Evolutionary conservation across 768 basidiomycete species (phyloP).

Genomic region (Plicaturopsis crispa): DNA sequence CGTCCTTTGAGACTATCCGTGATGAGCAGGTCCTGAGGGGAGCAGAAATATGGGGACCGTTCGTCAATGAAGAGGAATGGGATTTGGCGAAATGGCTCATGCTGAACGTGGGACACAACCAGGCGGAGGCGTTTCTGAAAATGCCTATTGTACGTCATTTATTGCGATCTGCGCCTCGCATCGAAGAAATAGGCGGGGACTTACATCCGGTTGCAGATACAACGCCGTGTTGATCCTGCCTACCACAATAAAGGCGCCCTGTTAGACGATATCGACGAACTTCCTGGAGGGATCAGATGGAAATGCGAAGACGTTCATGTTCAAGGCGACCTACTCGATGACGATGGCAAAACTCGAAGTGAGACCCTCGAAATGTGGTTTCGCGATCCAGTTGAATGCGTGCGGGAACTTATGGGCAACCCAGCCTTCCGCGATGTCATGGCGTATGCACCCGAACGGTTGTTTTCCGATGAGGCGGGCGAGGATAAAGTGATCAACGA

Average conservation of each 20-base stretch:
- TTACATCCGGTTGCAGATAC: too few species aligned
- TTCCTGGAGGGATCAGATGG: conserved; percentile 14
- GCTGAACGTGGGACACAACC: conserved; percentile 5
- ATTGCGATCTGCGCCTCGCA: too few species aligned
- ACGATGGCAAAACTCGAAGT: conserved; percentile 3
- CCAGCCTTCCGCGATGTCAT: too few species aligned
- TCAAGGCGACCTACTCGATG: conserved; percentile 10
- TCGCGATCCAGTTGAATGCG: conserved; percentile 21
- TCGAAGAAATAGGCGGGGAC: too few species aligned
- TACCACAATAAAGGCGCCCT: conserved; percentile 14
- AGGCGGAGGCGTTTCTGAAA: conserved; percentile 5
- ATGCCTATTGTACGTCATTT: conserved; percentile 5
- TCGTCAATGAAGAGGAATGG: conserved; percentile 6
- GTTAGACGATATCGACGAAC: conserved; percentile 14
- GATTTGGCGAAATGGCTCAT: conserved; percentile 6
- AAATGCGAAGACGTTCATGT: conserved; percentile 13
- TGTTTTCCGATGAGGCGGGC: not conserved
- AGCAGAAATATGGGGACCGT: too few species aligned
- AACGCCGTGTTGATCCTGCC: not conserved
- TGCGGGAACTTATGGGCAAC: conserved; percentile 22
- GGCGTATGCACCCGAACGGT: conserved; percentile 4
- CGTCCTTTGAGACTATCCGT: too few species aligned
- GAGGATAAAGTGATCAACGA: not conserved
- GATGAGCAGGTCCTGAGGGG: too few species aligned
- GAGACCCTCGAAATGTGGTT: conserved; percentile 19